A percentile compares a stretch with the other conserved stretches of the same genome.
Conservation (phyloP, 306 rosid species). For the Pachyrhizus erosus region DNA sequence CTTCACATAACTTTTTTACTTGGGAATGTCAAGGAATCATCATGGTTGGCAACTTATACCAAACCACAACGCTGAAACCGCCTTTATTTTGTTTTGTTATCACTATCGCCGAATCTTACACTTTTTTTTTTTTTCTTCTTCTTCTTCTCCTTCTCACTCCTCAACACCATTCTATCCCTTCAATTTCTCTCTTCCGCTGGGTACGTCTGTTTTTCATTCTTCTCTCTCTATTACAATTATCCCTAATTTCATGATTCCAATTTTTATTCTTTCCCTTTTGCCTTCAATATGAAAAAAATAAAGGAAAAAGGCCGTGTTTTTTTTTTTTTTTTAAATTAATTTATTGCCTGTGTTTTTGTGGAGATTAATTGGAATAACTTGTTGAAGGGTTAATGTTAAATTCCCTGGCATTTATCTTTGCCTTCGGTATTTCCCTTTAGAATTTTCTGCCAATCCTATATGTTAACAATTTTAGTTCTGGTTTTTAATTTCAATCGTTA, state of each 20-base stretch:
- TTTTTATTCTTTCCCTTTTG: background rate
- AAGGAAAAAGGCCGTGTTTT: background rate
- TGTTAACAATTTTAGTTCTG: background rate
- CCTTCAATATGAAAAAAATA: background rate
- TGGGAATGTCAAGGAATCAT: background rate
- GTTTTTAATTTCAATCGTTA: background rate
- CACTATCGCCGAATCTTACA: background rate
- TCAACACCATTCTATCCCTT: background rate
- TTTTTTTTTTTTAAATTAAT: background rate
- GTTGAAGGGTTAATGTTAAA: conserved; percentile 17
- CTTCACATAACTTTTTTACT: too few species aligned
- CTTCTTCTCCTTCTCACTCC: background rate
- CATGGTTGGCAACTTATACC: background rate
- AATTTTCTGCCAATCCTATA: background rate
- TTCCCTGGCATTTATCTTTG: background rate
- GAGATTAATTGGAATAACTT: conserved; percentile 9
- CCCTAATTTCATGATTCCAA: too few species aligned
- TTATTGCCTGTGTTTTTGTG: background rate
- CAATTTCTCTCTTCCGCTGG: background rate
- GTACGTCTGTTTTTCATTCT: background rate
- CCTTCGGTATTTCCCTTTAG: background rate
- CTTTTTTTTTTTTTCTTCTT: background rate
- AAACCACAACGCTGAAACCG: background rate
- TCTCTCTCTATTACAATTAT: background rate
- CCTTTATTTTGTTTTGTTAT: background rate